Evolutionary conservation across 257 asterid genomes (phyloP).

Genomic region (Jacaranda mimosifolia): DNA sequence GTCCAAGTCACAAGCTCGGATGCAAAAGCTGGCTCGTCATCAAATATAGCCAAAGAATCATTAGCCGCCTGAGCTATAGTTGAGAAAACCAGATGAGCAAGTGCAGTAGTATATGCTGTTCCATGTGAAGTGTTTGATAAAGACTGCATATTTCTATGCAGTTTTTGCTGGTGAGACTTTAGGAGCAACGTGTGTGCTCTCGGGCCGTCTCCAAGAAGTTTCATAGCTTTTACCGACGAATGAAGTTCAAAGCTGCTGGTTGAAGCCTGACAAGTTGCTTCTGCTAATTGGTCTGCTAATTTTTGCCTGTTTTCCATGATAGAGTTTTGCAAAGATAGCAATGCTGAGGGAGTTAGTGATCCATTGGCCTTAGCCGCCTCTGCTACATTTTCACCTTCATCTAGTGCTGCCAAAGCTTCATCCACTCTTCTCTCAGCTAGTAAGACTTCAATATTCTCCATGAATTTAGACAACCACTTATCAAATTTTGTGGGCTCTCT

Average conservation of each 20-base stretch:
- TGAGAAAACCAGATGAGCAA: constrained; percentile 83
- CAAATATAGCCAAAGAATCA: constrained; percentile 77
- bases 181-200: constrained; percentile 85
- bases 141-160: constrained; percentile 57
- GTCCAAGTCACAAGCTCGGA: constrained; percentile 96
- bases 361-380: constrained; percentile 45
- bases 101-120: constrained; percentile 74
- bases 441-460: constrained; percentile 73
- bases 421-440: constrained; percentile 85
- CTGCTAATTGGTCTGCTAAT: constrained; percentile 77
- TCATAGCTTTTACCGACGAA: constrained; percentile 73
- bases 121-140: constrained; percentile 65
- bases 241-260: constrained; percentile 76
- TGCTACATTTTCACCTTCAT: constrained; percentile 70
- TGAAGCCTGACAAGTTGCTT: constrained; percentile 76
- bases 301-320: constrained; percentile 74
- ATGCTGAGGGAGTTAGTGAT: constrained; percentile 49
- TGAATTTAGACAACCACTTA: constrained; percentile 65
- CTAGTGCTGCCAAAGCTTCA: constrained; percentile 72
- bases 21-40: constrained; percentile 83
- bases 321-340: constrained; percentile 50
- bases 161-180: constrained; percentile 72
- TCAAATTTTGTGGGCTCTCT: constrained; percentile 61
- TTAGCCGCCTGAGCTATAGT: constrained; percentile 85
- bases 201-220: constrained; percentile 85